These are phyloP conservation scores for Penicillium thymicola DNA, from an alignment of 2,329 filamentous ascomycete genomes.

Conservation along the genomic window DNA sequence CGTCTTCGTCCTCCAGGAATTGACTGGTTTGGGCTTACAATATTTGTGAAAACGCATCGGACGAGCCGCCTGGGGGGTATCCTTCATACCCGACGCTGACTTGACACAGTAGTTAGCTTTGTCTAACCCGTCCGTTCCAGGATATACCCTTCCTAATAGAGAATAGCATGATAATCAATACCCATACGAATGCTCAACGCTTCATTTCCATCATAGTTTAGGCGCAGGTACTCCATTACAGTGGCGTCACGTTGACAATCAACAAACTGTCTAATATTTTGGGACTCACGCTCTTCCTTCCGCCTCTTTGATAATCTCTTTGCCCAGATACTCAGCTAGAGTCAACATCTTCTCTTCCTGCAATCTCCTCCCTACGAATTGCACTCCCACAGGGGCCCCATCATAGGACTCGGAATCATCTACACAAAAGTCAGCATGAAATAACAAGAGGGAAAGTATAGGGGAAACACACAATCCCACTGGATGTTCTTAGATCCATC, in stretches of 20 bases:
- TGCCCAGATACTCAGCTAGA: conserved; percentile 42
- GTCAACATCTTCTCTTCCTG: conserved; percentile 52
- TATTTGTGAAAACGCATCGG: neutral
- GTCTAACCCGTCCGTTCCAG: neutral
- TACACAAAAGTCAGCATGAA: conserved; percentile 14
- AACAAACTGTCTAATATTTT: neutral
- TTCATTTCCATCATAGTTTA: neutral
- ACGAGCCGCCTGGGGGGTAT: neutral
- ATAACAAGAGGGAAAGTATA: neutral
- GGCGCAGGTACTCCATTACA: neutral
- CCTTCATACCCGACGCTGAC: neutral
- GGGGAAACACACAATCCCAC: conserved; percentile 46
- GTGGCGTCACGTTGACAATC: neutral
- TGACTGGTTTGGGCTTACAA: neutral
- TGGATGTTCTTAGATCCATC: conserved; percentile 47
- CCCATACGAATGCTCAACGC: neutral
- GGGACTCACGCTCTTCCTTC: neutral
- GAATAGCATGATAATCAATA: neutral
- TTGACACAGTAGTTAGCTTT: neutral
- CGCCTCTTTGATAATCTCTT: conserved; percentile 13
- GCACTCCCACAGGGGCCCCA: conserved; percentile 48
- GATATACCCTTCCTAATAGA: neutral
- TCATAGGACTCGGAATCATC: conserved; percentile 51
- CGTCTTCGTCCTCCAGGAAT: conserved; percentile 11
- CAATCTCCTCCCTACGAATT: conserved; percentile 49